Conservation (phyloP, 2,329 filamentous ascomycete genomes). For the Penicillium griseofulvum region DNA sequence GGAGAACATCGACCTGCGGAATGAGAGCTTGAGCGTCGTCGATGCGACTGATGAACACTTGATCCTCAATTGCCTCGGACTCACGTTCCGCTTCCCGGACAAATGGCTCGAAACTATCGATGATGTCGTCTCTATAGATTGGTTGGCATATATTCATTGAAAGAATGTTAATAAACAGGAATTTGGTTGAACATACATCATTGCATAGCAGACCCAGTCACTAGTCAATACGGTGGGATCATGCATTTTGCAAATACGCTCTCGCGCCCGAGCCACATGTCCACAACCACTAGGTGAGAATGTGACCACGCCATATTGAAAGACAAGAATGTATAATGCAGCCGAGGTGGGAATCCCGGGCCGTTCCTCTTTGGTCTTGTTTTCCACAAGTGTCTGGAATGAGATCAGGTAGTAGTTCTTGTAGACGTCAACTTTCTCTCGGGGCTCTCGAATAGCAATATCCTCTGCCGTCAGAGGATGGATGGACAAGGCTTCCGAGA, state of each 20-base stretch:
- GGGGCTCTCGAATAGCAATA: constrained; percentile 86
- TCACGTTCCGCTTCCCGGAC: constrained; percentile 80
- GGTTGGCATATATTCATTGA: not conserved
- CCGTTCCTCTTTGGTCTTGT: constrained; percentile 64
- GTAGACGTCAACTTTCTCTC: constrained; percentile 97
- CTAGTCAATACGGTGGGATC: constrained; percentile 89
- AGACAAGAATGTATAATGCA: constrained; percentile 93
- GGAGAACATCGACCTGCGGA: constrained; percentile 77
- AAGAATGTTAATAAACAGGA: too few relatives aligned
- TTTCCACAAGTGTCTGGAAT: constrained; percentile 81
- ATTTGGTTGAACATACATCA: constrained; percentile 64
- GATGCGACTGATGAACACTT: constrained; percentile 84
- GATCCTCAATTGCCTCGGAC: constrained; percentile 89
- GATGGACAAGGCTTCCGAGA: constrained; percentile 88
- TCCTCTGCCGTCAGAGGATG: constrained; percentile 94
- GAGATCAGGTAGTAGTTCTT: constrained; percentile 95
- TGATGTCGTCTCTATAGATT: constrained; percentile 77
- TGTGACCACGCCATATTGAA: constrained; percentile 86
- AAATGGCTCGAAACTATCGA: constrained; percentile 86
- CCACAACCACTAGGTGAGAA: constrained; percentile 85
- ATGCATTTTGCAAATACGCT: constrained; percentile 81
- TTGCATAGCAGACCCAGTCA: constrained; percentile 97
- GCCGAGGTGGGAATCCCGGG: constrained; percentile 78
- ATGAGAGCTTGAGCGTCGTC: constrained; percentile 85
- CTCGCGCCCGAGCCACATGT: constrained; percentile 80